Evolutionary conservation across 805 yeast genomes (phyloP).

Genomic region (Myxozyma udenii): DNA sequence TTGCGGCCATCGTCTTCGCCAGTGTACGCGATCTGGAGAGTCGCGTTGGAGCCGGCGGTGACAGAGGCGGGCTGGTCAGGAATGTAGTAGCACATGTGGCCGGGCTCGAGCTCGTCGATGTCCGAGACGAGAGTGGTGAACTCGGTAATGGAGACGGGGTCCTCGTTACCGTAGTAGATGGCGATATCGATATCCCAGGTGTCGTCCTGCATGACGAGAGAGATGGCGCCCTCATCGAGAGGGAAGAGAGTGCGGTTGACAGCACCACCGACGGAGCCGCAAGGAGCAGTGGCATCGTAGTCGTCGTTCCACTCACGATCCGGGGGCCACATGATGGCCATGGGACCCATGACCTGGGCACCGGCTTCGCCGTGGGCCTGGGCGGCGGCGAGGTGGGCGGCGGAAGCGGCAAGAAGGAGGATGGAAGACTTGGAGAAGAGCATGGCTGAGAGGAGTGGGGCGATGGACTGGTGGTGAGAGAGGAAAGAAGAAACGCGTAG

Average conservation of each 20-base stretch:
- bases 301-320: conserved; percentile 49
- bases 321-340: conserved; percentile 44
- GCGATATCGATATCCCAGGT: conserved; percentile 43
- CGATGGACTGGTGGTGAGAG: neutral
- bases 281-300: conserved; percentile 47
- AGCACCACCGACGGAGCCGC: conserved; percentile 43
- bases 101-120: conserved; percentile 37
- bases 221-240: conserved; percentile 47
- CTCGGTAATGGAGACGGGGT: conserved; percentile 44
- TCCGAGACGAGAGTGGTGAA: conserved; percentile 36
- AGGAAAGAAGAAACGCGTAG: neutral
- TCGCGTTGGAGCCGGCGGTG: conserved; percentile 44
- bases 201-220: conserved; percentile 46
- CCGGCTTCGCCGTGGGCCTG: conserved; percentile 39
- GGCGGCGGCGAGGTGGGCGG: conserved; percentile 19
- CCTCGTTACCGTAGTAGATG: conserved; percentile 41
- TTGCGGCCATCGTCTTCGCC: conserved; percentile 43
- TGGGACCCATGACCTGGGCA: conserved; percentile 44
- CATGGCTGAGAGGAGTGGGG: neutral
- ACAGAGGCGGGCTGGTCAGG: conserved; percentile 45
- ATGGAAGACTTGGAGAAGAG: neutral
- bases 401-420: neutral
- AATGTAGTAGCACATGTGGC: conserved; percentile 48
- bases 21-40: conserved; percentile 45
- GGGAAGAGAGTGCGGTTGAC: conserved; percentile 48